phyloP scores from a whole-genome alignment of 495 filamentous ascomycete genomes.

The Xylaria venustula region DNA sequence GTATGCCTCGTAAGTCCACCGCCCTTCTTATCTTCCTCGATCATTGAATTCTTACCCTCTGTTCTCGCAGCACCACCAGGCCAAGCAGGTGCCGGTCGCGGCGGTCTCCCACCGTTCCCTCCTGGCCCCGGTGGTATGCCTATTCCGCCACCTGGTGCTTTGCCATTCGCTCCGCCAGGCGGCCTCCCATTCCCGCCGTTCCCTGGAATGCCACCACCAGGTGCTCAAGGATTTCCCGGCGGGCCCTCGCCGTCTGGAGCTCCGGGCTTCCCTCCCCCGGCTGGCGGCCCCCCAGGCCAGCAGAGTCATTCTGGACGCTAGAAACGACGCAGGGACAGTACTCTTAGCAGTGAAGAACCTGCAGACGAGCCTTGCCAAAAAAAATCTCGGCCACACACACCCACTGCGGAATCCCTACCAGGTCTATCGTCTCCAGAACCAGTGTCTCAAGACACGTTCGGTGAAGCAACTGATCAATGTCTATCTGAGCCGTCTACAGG shows the following conservation, averaged over 20 bases:
- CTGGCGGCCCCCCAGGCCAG: conserved; percentile 31
- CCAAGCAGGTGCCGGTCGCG: conserved; percentile 46
- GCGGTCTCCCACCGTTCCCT: conserved; percentile 64
- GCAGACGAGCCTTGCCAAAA: not conserved
- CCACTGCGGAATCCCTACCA: too few species aligned
- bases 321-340: too few species aligned
- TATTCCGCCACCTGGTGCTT: conserved; percentile 46
- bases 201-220: conserved; percentile 34
- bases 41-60: conserved; percentile 5
- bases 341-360: not conserved
- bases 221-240: conserved; percentile 46
- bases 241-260: conserved; percentile 10
- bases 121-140: conserved; percentile 44
- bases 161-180: conserved; percentile 63
- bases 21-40: not conserved
- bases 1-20: conserved; percentile 33
- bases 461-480: too few species aligned
- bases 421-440: too few species aligned
- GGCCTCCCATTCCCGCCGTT: conserved; percentile 28
- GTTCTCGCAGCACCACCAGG: conserved; percentile 47
- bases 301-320: conserved; percentile 30
- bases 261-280: conserved; percentile 37
- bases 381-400: too few species aligned
- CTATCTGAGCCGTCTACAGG: too few species aligned
- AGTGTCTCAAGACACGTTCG: too few species aligned